Evolutionary conservation across 345 rosid genomes (phyloP).

Genomic region (Viola odorata): DNA sequence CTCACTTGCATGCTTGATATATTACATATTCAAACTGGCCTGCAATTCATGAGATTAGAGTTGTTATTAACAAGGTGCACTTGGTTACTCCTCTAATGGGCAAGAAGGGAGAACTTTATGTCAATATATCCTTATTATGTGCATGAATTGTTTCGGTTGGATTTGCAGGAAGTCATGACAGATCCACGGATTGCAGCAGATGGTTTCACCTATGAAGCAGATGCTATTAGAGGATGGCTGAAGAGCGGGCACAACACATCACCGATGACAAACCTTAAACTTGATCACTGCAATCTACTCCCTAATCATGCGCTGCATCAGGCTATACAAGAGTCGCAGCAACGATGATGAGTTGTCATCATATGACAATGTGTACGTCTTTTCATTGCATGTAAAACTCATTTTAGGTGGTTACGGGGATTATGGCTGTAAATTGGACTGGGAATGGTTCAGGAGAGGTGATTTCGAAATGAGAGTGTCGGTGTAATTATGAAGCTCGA

Average conservation of each 20-base stretch:
- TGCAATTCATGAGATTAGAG: no score
- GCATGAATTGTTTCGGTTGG: slow-evolving; percentile 2
- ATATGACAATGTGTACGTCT: no score
- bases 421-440: no score
- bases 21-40: no score
- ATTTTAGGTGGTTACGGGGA: no score
- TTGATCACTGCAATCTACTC: slow-evolving; percentile 58
- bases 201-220: slow-evolving; percentile 87
- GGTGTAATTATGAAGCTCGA: no score
- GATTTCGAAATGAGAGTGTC: no score
- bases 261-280: slow-evolving; percentile 47
- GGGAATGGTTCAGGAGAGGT: no score
- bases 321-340: slow-evolving; percentile 83
- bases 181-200: slow-evolving; percentile 89
- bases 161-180: slow-evolving; percentile 68
- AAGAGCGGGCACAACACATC: slow-evolving; percentile 43
- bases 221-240: slow-evolving; percentile 84
- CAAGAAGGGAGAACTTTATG: no score
- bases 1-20: neutral
- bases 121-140: neutral
- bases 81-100: no score
- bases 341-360: slow-evolving; percentile 34
- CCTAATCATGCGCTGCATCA: slow-evolving; percentile 78
- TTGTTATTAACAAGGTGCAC: no score
- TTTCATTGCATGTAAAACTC: no score